phyloP scores from a whole-genome alignment of 2,329 filamentous ascomycete species.

The Tolypocladium tropicale region DNA sequence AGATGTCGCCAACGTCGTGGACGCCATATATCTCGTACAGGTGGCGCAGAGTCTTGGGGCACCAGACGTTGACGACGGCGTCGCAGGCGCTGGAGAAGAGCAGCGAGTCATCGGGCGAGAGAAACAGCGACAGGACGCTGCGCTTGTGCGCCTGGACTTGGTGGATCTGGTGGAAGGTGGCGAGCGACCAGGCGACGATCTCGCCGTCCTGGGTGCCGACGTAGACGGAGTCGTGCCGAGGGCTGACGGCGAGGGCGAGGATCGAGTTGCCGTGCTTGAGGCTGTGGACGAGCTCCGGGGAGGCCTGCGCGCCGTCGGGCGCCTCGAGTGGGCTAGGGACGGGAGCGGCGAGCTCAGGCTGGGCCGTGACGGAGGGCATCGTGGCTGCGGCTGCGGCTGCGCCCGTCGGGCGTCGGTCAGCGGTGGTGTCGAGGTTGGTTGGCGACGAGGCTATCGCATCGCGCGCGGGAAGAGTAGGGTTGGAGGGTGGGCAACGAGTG shows the following conservation, averaged over 20 bases:
- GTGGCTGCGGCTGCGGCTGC: neutral
- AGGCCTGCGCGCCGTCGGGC: constrained; percentile 8
- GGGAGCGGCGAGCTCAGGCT: constrained; percentile 6
- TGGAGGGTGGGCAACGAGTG: neutral
- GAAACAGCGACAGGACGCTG: constrained; percentile 74
- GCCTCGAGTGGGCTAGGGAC: constrained; percentile 7
- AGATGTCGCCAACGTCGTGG: constrained; percentile 92
- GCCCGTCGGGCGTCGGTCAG: neutral
- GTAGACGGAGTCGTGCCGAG: constrained; percentile 70
- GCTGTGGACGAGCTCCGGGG: constrained; percentile 61
- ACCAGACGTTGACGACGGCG: constrained; percentile 91
- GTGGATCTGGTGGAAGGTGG: constrained; percentile 71
- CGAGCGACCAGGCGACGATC: constrained; percentile 83
- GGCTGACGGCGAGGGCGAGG: constrained; percentile 71
- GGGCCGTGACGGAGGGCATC: constrained; percentile 6
- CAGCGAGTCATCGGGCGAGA: constrained; percentile 64
- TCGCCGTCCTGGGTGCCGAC: constrained; percentile 90
- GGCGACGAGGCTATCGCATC: neutral
- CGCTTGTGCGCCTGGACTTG: constrained; percentile 84
- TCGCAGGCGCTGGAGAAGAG: constrained; percentile 92
- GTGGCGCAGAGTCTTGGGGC: constrained; percentile 61
- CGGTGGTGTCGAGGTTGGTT: neutral
- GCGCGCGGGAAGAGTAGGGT: no score
- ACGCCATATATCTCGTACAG: constrained; percentile 87
- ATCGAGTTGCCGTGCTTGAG: constrained; percentile 71